Evolutionary conservation across 306 rosid genomes (phyloP), one percentile per base, ranked within the genome.

Genomic region (Malus domestica): DNA sequence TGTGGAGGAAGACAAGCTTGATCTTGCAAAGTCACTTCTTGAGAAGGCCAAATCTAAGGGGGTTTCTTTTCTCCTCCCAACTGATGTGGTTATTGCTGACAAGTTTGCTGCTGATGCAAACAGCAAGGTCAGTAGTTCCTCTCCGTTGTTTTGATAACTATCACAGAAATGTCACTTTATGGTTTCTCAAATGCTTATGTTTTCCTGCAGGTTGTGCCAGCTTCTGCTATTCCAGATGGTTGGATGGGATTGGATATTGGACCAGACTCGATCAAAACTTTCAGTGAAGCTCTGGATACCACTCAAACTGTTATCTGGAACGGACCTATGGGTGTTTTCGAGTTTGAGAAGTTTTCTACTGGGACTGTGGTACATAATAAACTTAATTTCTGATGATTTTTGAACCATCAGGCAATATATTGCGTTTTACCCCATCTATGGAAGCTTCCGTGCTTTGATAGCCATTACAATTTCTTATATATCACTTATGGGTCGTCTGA

Each of bases 211-310:
- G 29, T 54, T 84, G 98, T 94, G 71, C 89, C 94, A 44, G 96
- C 97, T 8, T 81, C 97, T 25, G 79, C 81, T 76, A 94, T 94
- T 42, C 97, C 96, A 4, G 98, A 91, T 49, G 95, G 95, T 10
- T 94, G 98, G 98, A 90, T 94, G 98, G 98, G 98, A 23, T 91
- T 94, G 89, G 98, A 94, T 83, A 86, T 94, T 62, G 98, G 98
- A 19, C 96, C 98, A 19, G 97, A 94, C 73, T 87, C 97, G 61
- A 87, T 94, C 77, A 90, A 89, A 74, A 80, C 93, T 77, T 94
- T 94, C 83, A 84, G 46, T 62, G 86, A 84, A 80, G 86, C 88
- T 75, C 83, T 94, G 87, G 98, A 91, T 23, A 71, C 78, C 12
- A 92, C 95, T 76, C 87, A 89, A 77, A 91, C 97, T 72, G 29